Conservation (phyloP, 371 early-diverging fungal genomes). For the Thermomucor indicae-seudaticae region DNA sequence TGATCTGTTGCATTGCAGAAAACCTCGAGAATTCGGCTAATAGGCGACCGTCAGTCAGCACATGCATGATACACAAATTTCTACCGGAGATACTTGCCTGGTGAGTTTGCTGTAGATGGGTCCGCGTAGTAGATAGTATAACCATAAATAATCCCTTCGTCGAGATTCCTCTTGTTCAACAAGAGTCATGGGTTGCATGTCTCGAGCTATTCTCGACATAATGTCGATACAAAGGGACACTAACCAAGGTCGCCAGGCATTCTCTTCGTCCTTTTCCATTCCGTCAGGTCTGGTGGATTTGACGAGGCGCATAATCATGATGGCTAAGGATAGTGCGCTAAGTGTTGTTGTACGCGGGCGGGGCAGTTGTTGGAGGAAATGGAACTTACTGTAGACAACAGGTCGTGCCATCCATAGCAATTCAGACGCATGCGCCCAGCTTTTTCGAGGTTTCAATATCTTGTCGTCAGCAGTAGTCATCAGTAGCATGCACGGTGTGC, state of each 20-base stretch:
- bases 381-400: conserved; percentile 37
- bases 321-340: neutral
- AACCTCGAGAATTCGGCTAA: conserved; percentile 17
- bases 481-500: conserved; percentile 18
- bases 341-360: neutral
- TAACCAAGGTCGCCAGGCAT: conserved; percentile 34
- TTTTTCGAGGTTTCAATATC: conserved; percentile 5
- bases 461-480: neutral
- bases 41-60: too few species aligned
- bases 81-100: conserved; percentile 12
- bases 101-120: conserved; percentile 30
- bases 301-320: too few species aligned
- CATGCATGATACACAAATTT: too few species aligned
- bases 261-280: conserved; percentile 11
- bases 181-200: conserved; percentile 22
- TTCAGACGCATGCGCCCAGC: conserved; percentile 28
- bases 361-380: too few species aligned
- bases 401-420: conserved; percentile 36
- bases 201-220: conserved; percentile 14
- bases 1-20: conserved; percentile 37
- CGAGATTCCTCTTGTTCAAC: conserved; percentile 33
- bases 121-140: conserved; percentile 31
- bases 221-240: conserved; percentile 33
- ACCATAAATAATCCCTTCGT: conserved; percentile 27
- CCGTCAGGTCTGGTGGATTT: too few species aligned